Base-by-base conservation (phyloP, 177 flowering plant species). In the Vitis hybrid region DNA sequence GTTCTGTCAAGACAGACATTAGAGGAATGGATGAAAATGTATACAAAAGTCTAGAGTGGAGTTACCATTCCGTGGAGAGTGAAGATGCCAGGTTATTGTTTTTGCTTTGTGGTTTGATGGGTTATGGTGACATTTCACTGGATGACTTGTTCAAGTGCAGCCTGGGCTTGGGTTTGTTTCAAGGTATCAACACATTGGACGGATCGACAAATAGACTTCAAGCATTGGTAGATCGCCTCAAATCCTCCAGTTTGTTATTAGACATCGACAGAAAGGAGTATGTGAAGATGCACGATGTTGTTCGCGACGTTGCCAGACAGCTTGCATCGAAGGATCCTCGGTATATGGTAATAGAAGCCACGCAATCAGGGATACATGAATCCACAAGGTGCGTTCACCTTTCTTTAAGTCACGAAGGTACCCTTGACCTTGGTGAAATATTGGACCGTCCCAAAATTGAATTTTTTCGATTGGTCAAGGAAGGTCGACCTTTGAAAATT, bases 391-490 rank as follows among this genome's bases (percentile, higher is more conserved):
- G 1, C 59, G 58, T 17, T 3, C 26, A 18, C 11, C 62, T 73
- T 11, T 59, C 51, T 1, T 19, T 76, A 18, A 19, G 9, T 54
- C 0, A 4, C 7, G 14, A 13, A 3, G n/a, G 11, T 18, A 58
- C 64, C 11, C 5, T 1, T 9, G 12, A 51, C 11, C 76, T 74
- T 21, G 80, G 76, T 8, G 62, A 32, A 26, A 26, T 14, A 0
- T 50, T 64, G 32, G 55, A 71, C 17, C 74, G 71, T 26, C 72
- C 76, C 26, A 9, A 6, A 62, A 18, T 73, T 80, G 8, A 26
- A 65, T 49, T 59, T 3, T 56, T 80, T 34, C 14, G 49, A 15
- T 6, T 76, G 11, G 13, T 13, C 4, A 6, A 8, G 0, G 12
- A 21, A 3, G 4, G 34, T 55, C 56, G 19, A 19, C 19, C 11